Evolutionary conservation across 1,284 basidiomycete species (phyloP).

Genomic region (Phylloporus sp.): DNA sequence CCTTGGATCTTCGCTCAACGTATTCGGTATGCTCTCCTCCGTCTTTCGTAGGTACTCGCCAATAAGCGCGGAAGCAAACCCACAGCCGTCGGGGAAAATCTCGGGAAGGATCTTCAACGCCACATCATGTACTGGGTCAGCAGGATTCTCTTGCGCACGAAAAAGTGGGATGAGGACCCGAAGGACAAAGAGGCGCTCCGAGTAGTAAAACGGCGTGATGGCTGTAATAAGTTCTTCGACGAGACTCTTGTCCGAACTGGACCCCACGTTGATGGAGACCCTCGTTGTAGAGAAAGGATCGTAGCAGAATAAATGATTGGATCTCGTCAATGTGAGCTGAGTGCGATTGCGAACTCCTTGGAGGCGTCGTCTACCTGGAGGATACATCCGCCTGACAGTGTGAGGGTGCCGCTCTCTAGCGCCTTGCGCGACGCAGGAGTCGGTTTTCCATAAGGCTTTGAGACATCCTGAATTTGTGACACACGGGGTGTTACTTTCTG

Average conservation of each 20-base stretch:
- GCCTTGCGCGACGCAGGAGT: constrained; percentile 70
- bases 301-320: constrained; percentile 73
- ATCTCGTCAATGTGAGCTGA: constrained; percentile 83
- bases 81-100: constrained; percentile 66
- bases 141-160: constrained; percentile 64
- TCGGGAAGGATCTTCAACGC: constrained; percentile 63
- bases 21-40: constrained; percentile 59
- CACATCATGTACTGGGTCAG: constrained; percentile 61
- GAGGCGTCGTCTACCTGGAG: constrained; percentile 70
- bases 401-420: constrained; percentile 70
- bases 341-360: constrained; percentile 72
- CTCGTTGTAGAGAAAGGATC: constrained; percentile 82
- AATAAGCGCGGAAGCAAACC: constrained; percentile 66
- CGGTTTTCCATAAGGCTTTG: constrained; percentile 71
- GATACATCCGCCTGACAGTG: constrained; percentile 67
- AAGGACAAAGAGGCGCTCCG: constrained; percentile 75
- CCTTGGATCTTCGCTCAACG: constrained; percentile 61
- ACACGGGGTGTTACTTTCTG: constrained; percentile 66
- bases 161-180: constrained; percentile 71
- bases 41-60: constrained; percentile 66
- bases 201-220: constrained; percentile 82
- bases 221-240: constrained; percentile 70
- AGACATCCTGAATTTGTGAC: constrained; percentile 60
- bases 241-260: constrained; percentile 49
- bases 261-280: constrained; percentile 63